Evolutionary conservation across 2,329 filamentous ascomycete species (phyloP), one percentile per base, ranked within the genome.

Genomic region (Aspergillus novofumigatus): DNA sequence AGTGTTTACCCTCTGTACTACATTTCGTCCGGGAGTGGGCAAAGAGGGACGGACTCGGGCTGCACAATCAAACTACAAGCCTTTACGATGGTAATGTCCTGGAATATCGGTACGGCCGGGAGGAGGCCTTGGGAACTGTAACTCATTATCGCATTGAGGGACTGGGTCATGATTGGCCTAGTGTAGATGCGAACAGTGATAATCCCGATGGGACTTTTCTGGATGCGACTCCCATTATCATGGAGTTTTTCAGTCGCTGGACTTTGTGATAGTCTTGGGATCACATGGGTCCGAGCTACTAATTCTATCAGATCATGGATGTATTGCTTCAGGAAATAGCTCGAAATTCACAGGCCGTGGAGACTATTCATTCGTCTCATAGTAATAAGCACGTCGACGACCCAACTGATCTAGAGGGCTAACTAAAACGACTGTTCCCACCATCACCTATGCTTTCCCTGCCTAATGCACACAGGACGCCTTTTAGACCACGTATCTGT

Each of bases 21-120:
- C 54, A 63, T 52, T 66, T 59, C 52, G 55, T 65, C 17, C 32
- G 49, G 11, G 54, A 62, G 41, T 69, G 67, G 66, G 59, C 65
- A 6, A 32, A 51, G 28, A 58, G 65, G 70, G 35, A 79, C 32
- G 60, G 63, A 1, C 58, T 59, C 11, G 42, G 32, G 6, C 51
- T 50, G 10, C 45, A 41, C 11, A 59, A 58, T 28, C 49, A 49
- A 25, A 57, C 54, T n/a, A 55, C 49, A 14, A 21, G 49, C 3
- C 17, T 51, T 21, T 55, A 51, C 32, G 32, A 28, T 28, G 47
- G 47, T 10, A 29, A 62, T 42, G 55, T 59, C 7, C 54, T 51
- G 32, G 17, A 53, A 9, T 61, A 61, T 17, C 28, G 51, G 38
- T 62, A 55, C 45, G 57, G 50, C 7, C 35, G n/a, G 14, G 53